Base-by-base conservation (phyloP, 2,329 filamentous ascomycete genomes). In the Helotiales sp. region DNA sequence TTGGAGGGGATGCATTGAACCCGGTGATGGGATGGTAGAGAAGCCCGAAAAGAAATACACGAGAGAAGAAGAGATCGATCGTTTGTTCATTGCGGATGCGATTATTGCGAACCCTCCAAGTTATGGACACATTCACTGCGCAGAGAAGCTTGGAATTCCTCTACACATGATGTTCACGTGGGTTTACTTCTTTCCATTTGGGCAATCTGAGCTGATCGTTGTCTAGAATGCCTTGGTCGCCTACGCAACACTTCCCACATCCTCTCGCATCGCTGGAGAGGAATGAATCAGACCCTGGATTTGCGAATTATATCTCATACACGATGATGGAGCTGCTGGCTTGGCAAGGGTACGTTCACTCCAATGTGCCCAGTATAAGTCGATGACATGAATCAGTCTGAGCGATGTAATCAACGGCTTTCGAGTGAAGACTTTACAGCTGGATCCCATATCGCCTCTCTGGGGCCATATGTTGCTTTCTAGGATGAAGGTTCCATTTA, bases 341-440 rank as follows among this genome's bases (percentile, higher is more conserved):
- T 13, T 92, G 89, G 89, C 89, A 92, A 77, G 90, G 52, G 52
- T 57, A 37, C 1, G 30, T 22, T 2, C 2, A 40, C 1, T 37
- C 8, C n/a, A 26, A 37, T 13, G 2, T 22, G n/a, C 20, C 13
- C 20, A 40, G 13, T 22, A 20, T 8, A 57, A 37, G 2, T 15
- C 3, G 17, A 30, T 57, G 30, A 57, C 30, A 24, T 20, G 24
- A 40, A 40, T 22, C 20, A 57, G 89, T 0, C 81, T 97, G 3
- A 94, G 94, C 40, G 94, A 97, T 78, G 83, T 97, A 6, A 95
- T 97, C 76, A 97, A 98, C 75, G 86, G 89, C 11, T 97, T 97
- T 75, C 85, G 94, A 61, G 89, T 90, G 70, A 89, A 89, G 66
- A 87, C 86, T 13, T 83, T 97, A 1, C 90, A 91, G 28, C 82